These are phyloP conservation scores for Vitis hybrid DNA, from an alignment of 177 flowering plant species.

Conservation along the genomic window DNA sequence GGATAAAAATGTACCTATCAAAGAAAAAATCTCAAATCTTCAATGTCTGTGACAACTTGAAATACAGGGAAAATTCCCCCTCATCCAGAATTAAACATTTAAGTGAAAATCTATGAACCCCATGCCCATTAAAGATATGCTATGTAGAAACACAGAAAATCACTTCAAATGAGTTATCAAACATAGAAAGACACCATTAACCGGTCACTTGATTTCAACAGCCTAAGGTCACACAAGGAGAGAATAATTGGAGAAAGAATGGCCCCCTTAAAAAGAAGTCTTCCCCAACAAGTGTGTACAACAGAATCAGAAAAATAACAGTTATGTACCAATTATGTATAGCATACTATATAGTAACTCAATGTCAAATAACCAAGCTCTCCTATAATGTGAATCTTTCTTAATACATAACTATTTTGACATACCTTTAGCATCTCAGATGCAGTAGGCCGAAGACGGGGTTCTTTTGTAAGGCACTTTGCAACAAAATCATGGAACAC, in stretches of 20 bases:
- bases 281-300: no score
- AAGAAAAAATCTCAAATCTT: no score
- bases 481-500: constrained; percentile 98
- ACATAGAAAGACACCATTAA: neutral
- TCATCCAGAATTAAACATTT: neutral
- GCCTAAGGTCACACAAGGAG: neutral
- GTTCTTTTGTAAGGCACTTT: constrained; percentile 93
- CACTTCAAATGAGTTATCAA: neutral
- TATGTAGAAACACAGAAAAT: neutral
- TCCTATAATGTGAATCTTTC: neutral
- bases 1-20: no score
- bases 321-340: no score
- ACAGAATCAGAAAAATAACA: no score
- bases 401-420: neutral
- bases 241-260: neutral
- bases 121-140: neutral
- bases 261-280: neutral
- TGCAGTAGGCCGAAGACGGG: constrained; percentile 91
- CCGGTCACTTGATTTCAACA: neutral
- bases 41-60: no score
- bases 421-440: constrained; percentile 90
- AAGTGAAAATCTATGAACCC: neutral
- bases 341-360: no score
- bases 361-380: neutral
- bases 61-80: no score